Evolutionary conservation across 2,329 filamentous ascomycete species (phyloP).

Genomic region (Fusarium sp.): DNA sequence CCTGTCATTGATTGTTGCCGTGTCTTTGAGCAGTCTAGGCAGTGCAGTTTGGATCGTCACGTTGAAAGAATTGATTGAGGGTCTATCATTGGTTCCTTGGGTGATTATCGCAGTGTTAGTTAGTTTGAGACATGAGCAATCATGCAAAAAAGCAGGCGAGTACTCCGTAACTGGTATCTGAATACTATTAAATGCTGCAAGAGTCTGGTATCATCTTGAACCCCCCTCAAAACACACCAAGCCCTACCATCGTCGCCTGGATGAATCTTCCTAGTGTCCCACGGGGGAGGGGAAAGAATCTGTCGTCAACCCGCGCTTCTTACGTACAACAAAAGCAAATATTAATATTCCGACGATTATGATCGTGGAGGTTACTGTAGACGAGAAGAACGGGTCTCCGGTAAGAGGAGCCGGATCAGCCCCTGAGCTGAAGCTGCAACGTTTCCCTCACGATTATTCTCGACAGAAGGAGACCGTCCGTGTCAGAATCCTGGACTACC

Average conservation of each 20-base stretch:
- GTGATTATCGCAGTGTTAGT: not conserved
- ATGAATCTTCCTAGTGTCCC: constrained; percentile 3
- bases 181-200: not conserved
- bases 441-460: not conserved
- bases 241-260: constrained; percentile 3
- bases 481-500: not conserved
- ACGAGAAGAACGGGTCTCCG: not conserved
- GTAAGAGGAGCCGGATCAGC: constrained; percentile 13
- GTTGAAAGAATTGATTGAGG: not conserved
- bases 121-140: not conserved
- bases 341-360: not conserved
- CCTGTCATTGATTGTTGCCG: not conserved
- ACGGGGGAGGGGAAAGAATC: constrained; percentile 10
- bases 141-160: not conserved
- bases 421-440: constrained; percentile 11
- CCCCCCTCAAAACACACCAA: constrained; percentile 6
- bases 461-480: not conserved
- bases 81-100: not conserved
- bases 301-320: not conserved
- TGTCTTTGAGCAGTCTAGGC: not conserved
- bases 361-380: not conserved
- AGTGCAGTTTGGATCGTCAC: not conserved
- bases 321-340: constrained; percentile 7
- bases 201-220: not conserved
- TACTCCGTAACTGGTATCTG: no score